Conservation (phyloP, 2,329 filamentous ascomycete genomes). For the Coniella lustricola region DNA sequence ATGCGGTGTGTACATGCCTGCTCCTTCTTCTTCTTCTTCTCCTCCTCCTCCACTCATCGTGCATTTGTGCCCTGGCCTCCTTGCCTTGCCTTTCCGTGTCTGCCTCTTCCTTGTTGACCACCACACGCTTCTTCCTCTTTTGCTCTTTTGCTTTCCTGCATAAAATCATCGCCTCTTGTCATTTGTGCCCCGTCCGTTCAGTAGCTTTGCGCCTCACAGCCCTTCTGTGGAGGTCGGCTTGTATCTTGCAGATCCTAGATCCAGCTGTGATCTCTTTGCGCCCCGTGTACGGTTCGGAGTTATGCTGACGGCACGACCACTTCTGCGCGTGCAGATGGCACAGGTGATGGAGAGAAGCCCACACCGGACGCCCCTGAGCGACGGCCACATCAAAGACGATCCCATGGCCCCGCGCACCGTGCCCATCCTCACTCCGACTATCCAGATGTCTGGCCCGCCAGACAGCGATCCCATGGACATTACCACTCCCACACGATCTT, state of each 20-base stretch:
- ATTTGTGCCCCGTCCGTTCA: neutral
- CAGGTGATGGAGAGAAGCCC: slow-evolving; percentile 42
- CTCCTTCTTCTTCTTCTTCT: neutral
- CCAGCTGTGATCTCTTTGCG: neutral
- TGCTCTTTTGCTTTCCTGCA: too few relatives aligned
- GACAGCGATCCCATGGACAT: slow-evolving; percentile 57
- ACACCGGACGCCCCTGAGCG: slow-evolving; percentile 35
- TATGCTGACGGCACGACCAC: slow-evolving; percentile 18
- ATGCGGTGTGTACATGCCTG: slow-evolving; percentile 17
- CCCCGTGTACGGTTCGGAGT: neutral
- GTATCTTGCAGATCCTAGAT: slow-evolving; percentile 10
- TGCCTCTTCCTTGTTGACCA: neutral
- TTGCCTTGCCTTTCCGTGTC: neutral
- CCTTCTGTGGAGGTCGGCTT: neutral
- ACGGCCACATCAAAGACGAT: slow-evolving; percentile 31
- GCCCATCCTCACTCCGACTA: slow-evolving; percentile 49
- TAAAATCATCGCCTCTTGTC: too few relatives aligned
- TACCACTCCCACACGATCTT: slow-evolving; percentile 44
- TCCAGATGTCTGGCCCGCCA: slow-evolving; percentile 52
- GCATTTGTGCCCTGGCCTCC: neutral
- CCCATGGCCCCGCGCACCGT: slow-evolving; percentile 47
- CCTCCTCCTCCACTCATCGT: neutral
- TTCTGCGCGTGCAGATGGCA: slow-evolving; percentile 41
- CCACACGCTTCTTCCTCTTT: too few relatives aligned
- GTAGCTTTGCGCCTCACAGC: neutral